Evolutionary conservation across 192 early-diverging fungal genomes (phyloP).

Genomic region (Backusella parvicylindrica): DNA sequence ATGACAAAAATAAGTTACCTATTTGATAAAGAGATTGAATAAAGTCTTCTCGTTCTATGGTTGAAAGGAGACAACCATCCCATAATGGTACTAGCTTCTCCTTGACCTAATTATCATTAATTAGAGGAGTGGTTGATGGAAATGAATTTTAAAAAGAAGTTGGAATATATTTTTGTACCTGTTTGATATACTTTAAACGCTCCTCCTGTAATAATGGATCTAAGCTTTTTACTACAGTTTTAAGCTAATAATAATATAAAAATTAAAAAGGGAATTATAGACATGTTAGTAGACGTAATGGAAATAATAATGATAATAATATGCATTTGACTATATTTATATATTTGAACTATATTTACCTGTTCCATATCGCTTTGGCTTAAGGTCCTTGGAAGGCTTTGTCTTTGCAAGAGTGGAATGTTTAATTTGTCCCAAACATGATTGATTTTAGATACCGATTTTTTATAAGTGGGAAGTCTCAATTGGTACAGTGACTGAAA

Average conservation of each 20-base stretch:
- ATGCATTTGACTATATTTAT: neutral
- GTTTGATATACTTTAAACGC: neutral
- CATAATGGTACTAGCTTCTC: slow-evolving; percentile 30
- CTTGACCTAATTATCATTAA: slow-evolving; percentile 28
- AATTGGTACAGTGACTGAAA: slow-evolving; percentile 38
- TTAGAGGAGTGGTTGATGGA: slow-evolving; percentile 17
- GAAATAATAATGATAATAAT: neutral
- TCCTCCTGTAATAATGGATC: neutral
- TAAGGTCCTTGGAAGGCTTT: slow-evolving; percentile 7
- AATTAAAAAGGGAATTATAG: neutral
- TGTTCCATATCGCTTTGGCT: slow-evolving; percentile 11
- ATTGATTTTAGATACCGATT: slow-evolving; percentile 13
- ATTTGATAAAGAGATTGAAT: slow-evolving; percentile 29
- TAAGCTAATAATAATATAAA: neutral
- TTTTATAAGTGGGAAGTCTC: slow-evolving; percentile 32
- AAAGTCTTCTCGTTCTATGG: slow-evolving; percentile 40
- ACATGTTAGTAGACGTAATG: neutral
- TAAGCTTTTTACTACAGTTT: neutral
- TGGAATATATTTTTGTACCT: neutral
- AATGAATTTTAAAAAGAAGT: slow-evolving; percentile 7
- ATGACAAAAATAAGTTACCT: slow-evolving; percentile 20
- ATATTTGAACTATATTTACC: slow-evolving; percentile 13
- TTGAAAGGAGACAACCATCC: slow-evolving; percentile 41
- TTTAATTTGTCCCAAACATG: slow-evolving; percentile 31
- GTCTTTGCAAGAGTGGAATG: slow-evolving; percentile 3